Evolutionary conservation across 2,329 filamentous ascomycete species (phyloP).

Genomic region (Colletotrichum viniferum): DNA sequence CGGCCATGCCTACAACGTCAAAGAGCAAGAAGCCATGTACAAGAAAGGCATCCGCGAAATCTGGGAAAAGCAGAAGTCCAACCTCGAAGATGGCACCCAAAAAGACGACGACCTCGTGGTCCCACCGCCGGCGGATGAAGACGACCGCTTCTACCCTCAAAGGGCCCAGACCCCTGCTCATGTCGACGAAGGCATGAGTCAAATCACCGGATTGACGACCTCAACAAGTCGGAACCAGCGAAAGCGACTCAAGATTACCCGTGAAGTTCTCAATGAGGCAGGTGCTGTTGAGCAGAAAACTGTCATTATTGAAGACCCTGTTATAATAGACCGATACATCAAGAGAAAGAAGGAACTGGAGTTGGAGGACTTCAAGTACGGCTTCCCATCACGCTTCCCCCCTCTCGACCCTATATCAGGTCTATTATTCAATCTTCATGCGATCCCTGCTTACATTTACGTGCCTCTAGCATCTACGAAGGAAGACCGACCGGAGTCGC

Average conservation of each 20-base stretch:
- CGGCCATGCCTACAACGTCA: slow-evolving; percentile 97
- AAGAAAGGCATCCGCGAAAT: slow-evolving; percentile 90
- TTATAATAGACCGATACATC: slow-evolving; percentile 88
- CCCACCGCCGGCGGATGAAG: slow-evolving; percentile 62
- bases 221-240: slow-evolving; percentile 68
- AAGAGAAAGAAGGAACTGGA: slow-evolving; percentile 76
- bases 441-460: slow-evolving; percentile 22
- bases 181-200: slow-evolving; percentile 79
- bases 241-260: slow-evolving; percentile 75
- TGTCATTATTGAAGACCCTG: slow-evolving; percentile 76
- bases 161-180: slow-evolving; percentile 70
- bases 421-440: slow-evolving; percentile 15
- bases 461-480: slow-evolving; percentile 24
- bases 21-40: slow-evolving; percentile 90
- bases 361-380: slow-evolving; percentile 52
- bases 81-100: slow-evolving; percentile 74
- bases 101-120: slow-evolving; percentile 65
- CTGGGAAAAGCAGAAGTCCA: slow-evolving; percentile 86
- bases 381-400: background rate
- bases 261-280: slow-evolving; percentile 54
- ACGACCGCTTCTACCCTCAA: slow-evolving; percentile 74
- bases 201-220: slow-evolving; percentile 74
- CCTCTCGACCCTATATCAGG: slow-evolving; percentile 4
- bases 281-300: slow-evolving; percentile 65
- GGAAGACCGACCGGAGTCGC: slow-evolving; percentile 20